A percentile compares a stretch with the other conserved stretches of the same genome.
These are phyloP conservation scores for Yamadazyma friedrichii DNA, from an alignment of 1,139 yeast species.

Conservation along the genomic window DNA sequence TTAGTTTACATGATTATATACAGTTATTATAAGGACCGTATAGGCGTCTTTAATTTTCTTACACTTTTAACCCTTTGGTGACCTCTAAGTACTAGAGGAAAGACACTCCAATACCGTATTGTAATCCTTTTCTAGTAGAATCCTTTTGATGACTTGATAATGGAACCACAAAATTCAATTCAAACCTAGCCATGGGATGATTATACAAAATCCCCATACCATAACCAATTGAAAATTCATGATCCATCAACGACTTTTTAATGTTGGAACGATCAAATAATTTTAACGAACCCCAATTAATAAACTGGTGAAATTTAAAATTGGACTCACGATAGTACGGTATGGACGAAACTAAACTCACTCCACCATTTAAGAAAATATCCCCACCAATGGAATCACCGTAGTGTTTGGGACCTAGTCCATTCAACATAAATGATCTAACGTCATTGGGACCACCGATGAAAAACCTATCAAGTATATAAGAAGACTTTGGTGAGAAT, in stretches of 20 bases:
- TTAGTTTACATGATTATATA: no score
- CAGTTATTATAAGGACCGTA: no score
- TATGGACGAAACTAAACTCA: slow-evolving; percentile 61
- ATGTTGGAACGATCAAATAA: slow-evolving; percentile 4
- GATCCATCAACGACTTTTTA: not conserved
- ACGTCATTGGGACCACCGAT: slow-evolving; percentile 82
- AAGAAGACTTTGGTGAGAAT: slow-evolving; percentile 32
- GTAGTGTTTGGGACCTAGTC: slow-evolving; percentile 80
- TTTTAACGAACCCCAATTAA: slow-evolving; percentile 68
- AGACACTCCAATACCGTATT: slow-evolving; percentile 88
- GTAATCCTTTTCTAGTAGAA: slow-evolving; percentile 76
- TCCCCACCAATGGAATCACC: slow-evolving; percentile 76
- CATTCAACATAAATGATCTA: slow-evolving; percentile 72
- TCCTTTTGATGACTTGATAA: slow-evolving; percentile 65
- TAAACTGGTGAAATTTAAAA: slow-evolving; percentile 66
- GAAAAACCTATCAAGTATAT: slow-evolving; percentile 60
- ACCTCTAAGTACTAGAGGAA: slow-evolving; percentile 53
- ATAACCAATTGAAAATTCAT: slow-evolving; percentile 46
- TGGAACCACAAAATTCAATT: slow-evolving; percentile 83
- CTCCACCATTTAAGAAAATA: slow-evolving; percentile 66
- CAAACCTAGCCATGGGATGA: slow-evolving; percentile 90
- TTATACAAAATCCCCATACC: slow-evolving; percentile 81
- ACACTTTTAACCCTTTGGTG: not conserved
- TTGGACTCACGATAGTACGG: slow-evolving; percentile 64
- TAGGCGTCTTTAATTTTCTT: no score